Base-by-base conservation (phyloP, 345 rosid genomes). In the Cardamine occulta region DNA sequence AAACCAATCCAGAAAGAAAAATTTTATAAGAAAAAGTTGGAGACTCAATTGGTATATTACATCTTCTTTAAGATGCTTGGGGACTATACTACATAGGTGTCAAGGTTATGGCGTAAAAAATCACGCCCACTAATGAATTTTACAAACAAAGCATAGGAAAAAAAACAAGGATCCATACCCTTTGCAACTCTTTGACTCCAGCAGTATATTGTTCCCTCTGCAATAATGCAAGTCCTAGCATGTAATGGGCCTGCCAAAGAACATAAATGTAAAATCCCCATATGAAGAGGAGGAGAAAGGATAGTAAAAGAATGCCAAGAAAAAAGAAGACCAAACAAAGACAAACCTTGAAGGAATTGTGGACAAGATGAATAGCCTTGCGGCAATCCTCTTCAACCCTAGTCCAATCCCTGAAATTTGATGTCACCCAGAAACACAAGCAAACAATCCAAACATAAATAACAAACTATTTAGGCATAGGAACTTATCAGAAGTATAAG, bases 301-400 rank as follows among this genome's bases (percentile, higher is more conserved):
- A 37, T 21, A 23, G 24, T 23, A 14, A 48, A 64, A 12, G 9
- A 52, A n/a, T 23, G 12, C 40, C 35, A 10, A 8, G 21, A 32
- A 31, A 47, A 23, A 60, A 44, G 32, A 45, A 26, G 31, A 17
- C 21, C 23, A 79, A 51, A 49, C 61, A 58, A 49, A 52, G n/a
- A 72, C 17, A 66, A 67, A 90, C 97, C 91, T 93, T 93, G 57
- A 90, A 83, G 8, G 94, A 88, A 76, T 54, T 80, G 68, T 78
- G 82, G 67, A 88, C 88, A 34, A 94, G 93, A 64, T 84, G 87
- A 70, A 88, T 80, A n/a, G 97, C 98, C 68, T 26, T 84, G 68
- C 91, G 80, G 75, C 92, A 86, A 78, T 91, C 98, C 73, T 82
- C 89, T 82, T 91, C 97, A 29, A 90, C 96, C 77, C 76, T 90